These are phyloP conservation scores for Euphorbia pulcherrima DNA, from an alignment of 345 rosid genomes.

Conservation along the genomic window DNA sequence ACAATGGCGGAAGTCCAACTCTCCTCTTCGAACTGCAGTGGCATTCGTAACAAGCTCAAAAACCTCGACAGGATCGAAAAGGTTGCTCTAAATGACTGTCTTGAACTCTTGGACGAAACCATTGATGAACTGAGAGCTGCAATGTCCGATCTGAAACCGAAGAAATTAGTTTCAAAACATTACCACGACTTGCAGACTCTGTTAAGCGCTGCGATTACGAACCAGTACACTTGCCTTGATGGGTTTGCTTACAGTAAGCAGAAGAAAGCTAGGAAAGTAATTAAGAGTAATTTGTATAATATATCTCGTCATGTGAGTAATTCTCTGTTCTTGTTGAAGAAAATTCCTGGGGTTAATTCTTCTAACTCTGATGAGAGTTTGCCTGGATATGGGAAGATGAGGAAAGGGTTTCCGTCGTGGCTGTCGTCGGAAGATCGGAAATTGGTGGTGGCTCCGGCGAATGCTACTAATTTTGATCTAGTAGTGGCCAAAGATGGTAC, in stretches of 20 bases:
- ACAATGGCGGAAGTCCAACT: conserved; percentile 45
- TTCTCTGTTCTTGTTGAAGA: conserved; percentile 58
- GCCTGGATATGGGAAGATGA: conserved; percentile 38
- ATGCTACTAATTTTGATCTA: conserved; percentile 38
- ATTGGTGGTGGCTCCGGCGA: conserved; percentile 37
- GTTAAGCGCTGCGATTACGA: conserved; percentile 71
- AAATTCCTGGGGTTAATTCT: conserved; percentile 43
- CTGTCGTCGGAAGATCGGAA: conserved; percentile 41
- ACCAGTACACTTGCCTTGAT: conserved; percentile 88
- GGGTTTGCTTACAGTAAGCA: conserved; percentile 52
- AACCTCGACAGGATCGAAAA: conserved; percentile 33
- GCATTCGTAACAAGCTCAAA: conserved; percentile 24
- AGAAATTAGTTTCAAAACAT: conserved; percentile 25
- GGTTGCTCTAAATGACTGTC: conserved; percentile 60
- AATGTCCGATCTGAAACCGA: conserved; percentile 40
- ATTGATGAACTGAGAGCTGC: conserved; percentile 42
- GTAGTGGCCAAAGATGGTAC: conserved; percentile 69
- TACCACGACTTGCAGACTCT: conserved; percentile 55
- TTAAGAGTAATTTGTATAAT: conserved; percentile 43
- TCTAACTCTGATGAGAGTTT: conserved; percentile 31
- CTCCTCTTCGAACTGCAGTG: conserved; percentile 47
- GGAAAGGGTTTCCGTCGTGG: conserved; percentile 62
- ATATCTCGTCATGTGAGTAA: conserved; percentile 64
- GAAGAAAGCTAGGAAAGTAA: conserved; percentile 29
- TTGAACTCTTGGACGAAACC: conserved; percentile 52